Conservation (phyloP, 768 basidiomycete species). For the Psilocybe cyanescens region DNA sequence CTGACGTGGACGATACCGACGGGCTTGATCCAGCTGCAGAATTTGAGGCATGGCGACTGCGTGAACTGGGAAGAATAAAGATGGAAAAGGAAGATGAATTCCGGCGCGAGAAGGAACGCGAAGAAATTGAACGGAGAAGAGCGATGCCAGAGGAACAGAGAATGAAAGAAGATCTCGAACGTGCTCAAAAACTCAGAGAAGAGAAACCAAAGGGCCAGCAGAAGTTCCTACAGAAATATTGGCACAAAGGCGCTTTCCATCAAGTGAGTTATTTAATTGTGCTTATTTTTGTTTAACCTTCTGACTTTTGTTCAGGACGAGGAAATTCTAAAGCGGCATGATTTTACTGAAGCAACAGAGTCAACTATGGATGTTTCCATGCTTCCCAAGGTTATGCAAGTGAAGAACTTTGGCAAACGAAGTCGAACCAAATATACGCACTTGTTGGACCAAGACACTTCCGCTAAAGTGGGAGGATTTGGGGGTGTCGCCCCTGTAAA, state of each 20-base stretch:
- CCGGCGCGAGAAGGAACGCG: conserved; percentile 79
- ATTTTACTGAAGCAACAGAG: conserved; percentile 89
- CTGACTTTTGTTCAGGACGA: conserved; percentile 56
- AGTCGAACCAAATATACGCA: conserved; percentile 97
- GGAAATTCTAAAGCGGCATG: conserved; percentile 81
- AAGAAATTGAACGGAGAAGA: conserved; percentile 89
- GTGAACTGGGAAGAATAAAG: conserved; percentile 93
- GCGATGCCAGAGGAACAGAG: conserved; percentile 94
- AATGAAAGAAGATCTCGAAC: conserved; percentile 89
- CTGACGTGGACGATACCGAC: conserved; percentile 95
- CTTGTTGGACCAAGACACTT: conserved; percentile 93
- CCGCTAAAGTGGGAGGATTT: conserved; percentile 61
- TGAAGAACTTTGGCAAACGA: conserved; percentile 91
- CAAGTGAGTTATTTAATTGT: conserved; percentile 54
- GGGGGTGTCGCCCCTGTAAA: conserved; percentile 60
- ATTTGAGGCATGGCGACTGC: conserved; percentile 95
- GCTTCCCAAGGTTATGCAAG: conserved; percentile 96
- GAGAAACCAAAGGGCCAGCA: conserved; percentile 92
- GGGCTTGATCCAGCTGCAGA: conserved; percentile 87
- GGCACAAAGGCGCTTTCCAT: conserved; percentile 99
- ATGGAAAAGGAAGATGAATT: conserved; percentile 91
- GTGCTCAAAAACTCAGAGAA: conserved; percentile 78
- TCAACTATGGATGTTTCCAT: conserved; percentile 87
- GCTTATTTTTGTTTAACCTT: too few relatives aligned
- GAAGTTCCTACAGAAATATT: conserved; percentile 96